Evolutionary conservation across 176 grass and related monocot species (phyloP).

Genomic region (Rhynchospora tenuis): DNA sequence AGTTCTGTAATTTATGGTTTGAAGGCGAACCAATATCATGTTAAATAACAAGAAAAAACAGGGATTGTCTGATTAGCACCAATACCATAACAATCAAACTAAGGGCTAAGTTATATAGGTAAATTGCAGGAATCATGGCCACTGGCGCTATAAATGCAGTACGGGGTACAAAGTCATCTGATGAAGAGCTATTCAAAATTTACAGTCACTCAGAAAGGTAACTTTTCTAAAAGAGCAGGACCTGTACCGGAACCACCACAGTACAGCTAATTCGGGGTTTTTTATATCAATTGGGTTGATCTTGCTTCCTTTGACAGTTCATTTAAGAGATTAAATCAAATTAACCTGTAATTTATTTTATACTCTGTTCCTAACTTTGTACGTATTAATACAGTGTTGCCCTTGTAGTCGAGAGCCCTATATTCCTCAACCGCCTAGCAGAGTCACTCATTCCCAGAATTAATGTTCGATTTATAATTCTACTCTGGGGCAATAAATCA

Average conservation of each 20-base stretch:
- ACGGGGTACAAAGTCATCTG: conserved; percentile 65
- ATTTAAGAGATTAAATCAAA: not conserved
- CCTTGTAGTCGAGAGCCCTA: conserved; percentile 80
- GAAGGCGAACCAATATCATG: not conserved
- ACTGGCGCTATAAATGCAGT: conserved; percentile 87
- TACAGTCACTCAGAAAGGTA: conserved; percentile 87
- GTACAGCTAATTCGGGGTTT: not conserved
- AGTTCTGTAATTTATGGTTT: not conserved
- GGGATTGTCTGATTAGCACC: too few relatives aligned
- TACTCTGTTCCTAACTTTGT: conserved; percentile 16
- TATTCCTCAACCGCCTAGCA: conserved; percentile 83
- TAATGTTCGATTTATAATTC: conserved; percentile 67
- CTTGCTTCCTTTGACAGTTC: not conserved
- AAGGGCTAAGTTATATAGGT: not conserved
- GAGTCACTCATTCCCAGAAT: conserved; percentile 60
- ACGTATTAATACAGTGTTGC: conserved; percentile 38
- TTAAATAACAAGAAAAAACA: too few relatives aligned
- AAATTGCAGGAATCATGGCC: conserved; percentile 52
- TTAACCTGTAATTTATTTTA: conserved; percentile 16
- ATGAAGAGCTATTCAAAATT: conserved; percentile 79
- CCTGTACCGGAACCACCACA: not conserved
- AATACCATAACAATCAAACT: not conserved
- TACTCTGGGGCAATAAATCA: conserved; percentile 94
- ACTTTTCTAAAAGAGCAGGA: not conserved
- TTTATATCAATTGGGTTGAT: not conserved